A percentile compares a stretch with the other conserved stretches of the same genome.
These are phyloP conservation scores for barrel medic (Medicago truncatula) DNA, from an alignment of 306 rosid genomes.

Conservation along the genomic window DNA sequence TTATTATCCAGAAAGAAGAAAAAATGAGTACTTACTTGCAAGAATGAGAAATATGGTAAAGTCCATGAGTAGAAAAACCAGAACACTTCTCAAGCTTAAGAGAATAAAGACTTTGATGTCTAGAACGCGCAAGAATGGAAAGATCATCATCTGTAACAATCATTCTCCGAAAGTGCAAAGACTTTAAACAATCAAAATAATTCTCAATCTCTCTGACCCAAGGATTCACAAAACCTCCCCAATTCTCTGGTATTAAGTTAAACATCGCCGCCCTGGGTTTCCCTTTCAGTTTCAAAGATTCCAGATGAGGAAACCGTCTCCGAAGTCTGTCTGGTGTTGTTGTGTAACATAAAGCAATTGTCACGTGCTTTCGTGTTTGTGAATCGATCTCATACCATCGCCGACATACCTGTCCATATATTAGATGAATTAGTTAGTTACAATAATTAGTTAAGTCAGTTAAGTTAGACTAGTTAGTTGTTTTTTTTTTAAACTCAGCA, in stretches of 20 bases:
- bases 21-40: conserved; percentile 64
- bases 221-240: conserved; percentile 93
- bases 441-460: too few species aligned
- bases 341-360: conserved; percentile 93
- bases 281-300: conserved; percentile 82
- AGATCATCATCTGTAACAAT: conserved; percentile 89
- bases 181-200: conserved; percentile 68
- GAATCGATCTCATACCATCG: conserved; percentile 93
- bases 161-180: conserved; percentile 91
- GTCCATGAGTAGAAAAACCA: conserved; percentile 92
- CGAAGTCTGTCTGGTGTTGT: conserved; percentile 77
- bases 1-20: too few species aligned
- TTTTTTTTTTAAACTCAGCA: too few species aligned
- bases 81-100: conserved; percentile 95
- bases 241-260: conserved; percentile 91
- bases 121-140: conserved; percentile 61
- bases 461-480: too few species aligned
- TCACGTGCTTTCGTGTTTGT: conserved; percentile 88
- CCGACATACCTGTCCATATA: conserved; percentile 75
- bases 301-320: conserved; percentile 70
- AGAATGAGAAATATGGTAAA: conserved; percentile 59
- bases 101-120: conserved; percentile 68
- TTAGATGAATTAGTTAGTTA: too few species aligned
- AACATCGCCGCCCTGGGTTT: conserved; percentile 98
- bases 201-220: conserved; percentile 77